These are phyloP conservation scores for Fusarium pseudoanthophilum DNA, from an alignment of 2,329 filamentous ascomycete species.

Conservation along the genomic window DNA sequence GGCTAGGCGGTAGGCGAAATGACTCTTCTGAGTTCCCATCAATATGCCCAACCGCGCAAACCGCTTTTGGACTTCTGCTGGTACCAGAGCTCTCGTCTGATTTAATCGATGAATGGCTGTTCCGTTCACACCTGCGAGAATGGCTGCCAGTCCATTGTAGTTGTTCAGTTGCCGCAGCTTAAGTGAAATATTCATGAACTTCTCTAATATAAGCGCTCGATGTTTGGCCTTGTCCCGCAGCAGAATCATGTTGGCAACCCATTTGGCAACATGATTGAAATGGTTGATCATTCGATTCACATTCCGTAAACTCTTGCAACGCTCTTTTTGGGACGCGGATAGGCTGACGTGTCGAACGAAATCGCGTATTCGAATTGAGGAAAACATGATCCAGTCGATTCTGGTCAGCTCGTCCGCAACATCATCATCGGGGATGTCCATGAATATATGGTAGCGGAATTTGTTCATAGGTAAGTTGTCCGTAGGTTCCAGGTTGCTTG, in stretches of 20 bases:
- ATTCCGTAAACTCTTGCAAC: slow-evolving; percentile 81
- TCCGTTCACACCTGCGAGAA: slow-evolving; percentile 91
- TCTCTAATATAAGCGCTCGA: slow-evolving; percentile 88
- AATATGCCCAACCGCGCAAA: slow-evolving; percentile 90
- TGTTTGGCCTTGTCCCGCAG: slow-evolving; percentile 97
- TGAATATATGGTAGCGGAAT: slow-evolving; percentile 87
- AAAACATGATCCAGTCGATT: slow-evolving; percentile 99
- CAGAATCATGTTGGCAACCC: slow-evolving; percentile 85
- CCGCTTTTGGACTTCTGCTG: slow-evolving; percentile 77
- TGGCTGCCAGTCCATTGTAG: slow-evolving; percentile 94
- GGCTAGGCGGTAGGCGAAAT: slow-evolving; percentile 94
- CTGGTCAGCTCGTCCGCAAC: slow-evolving; percentile 92
- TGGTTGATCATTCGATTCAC: slow-evolving; percentile 95
- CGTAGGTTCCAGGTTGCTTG: slow-evolving; percentile 75
- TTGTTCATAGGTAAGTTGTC: slow-evolving; percentile 80
- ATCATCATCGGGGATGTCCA: slow-evolving; percentile 85
- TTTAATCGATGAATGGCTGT: slow-evolving; percentile 85
- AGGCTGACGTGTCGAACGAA: slow-evolving; percentile 91
- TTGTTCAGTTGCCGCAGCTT: slow-evolving; percentile 93
- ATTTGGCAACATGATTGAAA: slow-evolving; percentile 86
- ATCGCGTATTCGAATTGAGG: slow-evolving; percentile 90
- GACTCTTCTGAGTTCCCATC: slow-evolving; percentile 92
- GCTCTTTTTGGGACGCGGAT: slow-evolving; percentile 75
- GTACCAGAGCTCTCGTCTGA: slow-evolving; percentile 81
- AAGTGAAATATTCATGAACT: slow-evolving; percentile 90